Evolutionary conservation across 2,329 filamentous ascomycete genomes (phyloP).

Genomic region (Immersiporthe knoxdaviesiana): DNA sequence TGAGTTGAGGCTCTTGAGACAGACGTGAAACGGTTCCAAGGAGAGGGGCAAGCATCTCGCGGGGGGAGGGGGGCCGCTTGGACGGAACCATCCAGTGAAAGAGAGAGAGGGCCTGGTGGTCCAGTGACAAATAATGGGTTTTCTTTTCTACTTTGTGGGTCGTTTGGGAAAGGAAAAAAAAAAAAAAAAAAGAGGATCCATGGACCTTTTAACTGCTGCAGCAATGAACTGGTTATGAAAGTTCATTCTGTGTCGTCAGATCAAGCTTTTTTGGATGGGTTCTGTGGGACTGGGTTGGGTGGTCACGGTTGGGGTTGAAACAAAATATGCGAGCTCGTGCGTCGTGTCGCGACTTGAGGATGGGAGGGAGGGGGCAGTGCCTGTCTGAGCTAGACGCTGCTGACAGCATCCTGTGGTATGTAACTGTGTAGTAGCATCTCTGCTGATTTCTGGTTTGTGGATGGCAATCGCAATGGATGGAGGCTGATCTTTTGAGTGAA

Average conservation of each 20-base stretch:
- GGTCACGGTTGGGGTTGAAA: background rate
- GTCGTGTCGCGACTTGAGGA: background rate
- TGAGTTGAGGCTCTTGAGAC: slow-evolving; percentile 24
- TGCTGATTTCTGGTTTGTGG: background rate
- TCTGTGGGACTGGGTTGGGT: background rate
- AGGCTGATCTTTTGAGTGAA: background rate
- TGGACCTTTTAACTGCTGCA: background rate
- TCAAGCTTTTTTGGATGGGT: slow-evolving; percentile 4
- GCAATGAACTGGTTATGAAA: background rate
- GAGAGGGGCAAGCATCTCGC: background rate
- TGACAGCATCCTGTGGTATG: background rate
- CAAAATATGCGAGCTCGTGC: background rate
- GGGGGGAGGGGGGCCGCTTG: slow-evolving; percentile 23
- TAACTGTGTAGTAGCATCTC: background rate
- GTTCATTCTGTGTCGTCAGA: background rate
- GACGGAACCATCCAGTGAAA: background rate
- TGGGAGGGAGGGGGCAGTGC: background rate
- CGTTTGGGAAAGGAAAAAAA: background rate
- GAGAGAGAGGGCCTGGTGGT: background rate
- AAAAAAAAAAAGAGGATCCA: too few species aligned
- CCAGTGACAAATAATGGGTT: slow-evolving; percentile 21
- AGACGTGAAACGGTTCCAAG: slow-evolving; percentile 27
- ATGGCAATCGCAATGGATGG: background rate
- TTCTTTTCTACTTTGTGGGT: background rate
- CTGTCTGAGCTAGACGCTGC: background rate